phyloP scores from a whole-genome alignment of 2,329 filamentous ascomycete species.

The Pseudonectria foliicola region DNA sequence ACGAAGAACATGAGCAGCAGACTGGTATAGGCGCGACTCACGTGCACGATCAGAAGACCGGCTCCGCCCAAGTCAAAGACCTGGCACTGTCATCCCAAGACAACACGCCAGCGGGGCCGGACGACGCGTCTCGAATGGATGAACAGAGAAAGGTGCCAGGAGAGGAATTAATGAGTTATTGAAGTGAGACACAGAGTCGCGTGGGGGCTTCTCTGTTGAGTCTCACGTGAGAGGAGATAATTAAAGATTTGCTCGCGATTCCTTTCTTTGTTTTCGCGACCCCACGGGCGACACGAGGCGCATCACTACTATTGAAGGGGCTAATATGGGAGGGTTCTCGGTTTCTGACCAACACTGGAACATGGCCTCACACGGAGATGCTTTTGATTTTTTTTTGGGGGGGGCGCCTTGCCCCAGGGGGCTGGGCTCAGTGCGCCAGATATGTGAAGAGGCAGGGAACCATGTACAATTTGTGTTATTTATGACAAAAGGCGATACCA shows the following conservation, averaged over 20 bases:
- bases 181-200: neutral
- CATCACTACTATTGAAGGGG: neutral
- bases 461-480: no score
- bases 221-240: neutral
- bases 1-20: constrained; percentile 33
- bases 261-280: neutral
- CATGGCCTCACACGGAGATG: neutral
- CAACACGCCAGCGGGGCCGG: no score
- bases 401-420: no score
- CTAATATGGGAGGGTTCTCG: neutral
- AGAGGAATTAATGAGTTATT: neutral
- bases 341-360: neutral
- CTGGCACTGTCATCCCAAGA: no score
- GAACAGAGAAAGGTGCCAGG: neutral
- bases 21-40: constrained; percentile 18
- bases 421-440: no score
- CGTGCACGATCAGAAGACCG: constrained; percentile 15
- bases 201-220: neutral
- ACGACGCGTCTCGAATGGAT: no score
- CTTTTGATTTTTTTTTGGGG: no score
- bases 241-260: neutral
- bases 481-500: no score
- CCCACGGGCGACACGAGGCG: neutral
- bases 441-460: no score
- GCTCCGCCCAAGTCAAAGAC: no score